Evolutionary conservation across 192 early-diverging fungal genomes (phyloP), one percentile per base, ranked within the genome.

Genomic region (Irineochytrium annulatum): DNA sequence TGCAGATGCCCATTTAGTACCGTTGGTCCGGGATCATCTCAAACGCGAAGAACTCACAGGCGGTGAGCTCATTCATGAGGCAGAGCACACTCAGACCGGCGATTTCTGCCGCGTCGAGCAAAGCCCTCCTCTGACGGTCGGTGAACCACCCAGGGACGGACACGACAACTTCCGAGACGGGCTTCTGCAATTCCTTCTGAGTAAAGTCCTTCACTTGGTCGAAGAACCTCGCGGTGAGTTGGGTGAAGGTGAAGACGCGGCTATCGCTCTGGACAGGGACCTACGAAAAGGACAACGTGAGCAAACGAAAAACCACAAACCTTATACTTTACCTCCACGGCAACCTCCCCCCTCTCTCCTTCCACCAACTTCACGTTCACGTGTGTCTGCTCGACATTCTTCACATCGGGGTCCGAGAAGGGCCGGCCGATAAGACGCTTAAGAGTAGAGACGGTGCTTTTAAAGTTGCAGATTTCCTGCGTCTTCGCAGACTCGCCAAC

Each of bases 71-170:
- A 80, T 95, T 93, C 60, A 97, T 72, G 49, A 97, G 69, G 43
- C 91, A 83, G 57, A 97, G 81, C 59, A 83, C 86, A 82, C 92
- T 95, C 60, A 97, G 75, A 6, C 89, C 89, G 20, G 87, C 86
- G 51, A 97, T 85, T 67, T 87, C 78, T 39, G 89, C 80, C 11
- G 91, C 94, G 69, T 90, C 85, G 44, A 88, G 67, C 68, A 97
- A 75, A 34, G 91, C 87, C 34, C 91, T 80, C 41, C 94, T 85
- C 76, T 97, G 93, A 44, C 83, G 72, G 74, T 95, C 93, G 28
- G 91, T 91, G 80, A 90, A 97, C 92, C 93, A 97, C 20, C 76
- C 82, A 22, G 94, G 94, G 46, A 89, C 87, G 39, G 93, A 91
- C 59, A 97, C 91, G 27, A 97, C 94, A 57, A 85, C 87, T 65